Evolutionary conservation across 23 red algal species (phyloP).

Genomic region (Cyanidioschyzon merolae): DNA sequence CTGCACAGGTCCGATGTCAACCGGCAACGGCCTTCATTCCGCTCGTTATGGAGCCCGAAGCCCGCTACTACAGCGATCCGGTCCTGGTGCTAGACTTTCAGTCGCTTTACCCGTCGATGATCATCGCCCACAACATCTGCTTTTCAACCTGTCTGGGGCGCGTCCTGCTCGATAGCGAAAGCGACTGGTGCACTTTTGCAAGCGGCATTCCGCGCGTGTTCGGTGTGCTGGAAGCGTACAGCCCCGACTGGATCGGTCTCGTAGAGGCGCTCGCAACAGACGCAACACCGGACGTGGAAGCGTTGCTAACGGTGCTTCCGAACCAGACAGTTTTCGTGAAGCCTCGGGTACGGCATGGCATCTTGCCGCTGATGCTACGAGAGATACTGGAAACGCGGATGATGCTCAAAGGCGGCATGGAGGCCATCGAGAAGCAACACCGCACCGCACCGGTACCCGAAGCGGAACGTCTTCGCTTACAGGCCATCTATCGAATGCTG

Average conservation of each 20-base stretch:
- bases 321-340: slow-evolving; percentile 84
- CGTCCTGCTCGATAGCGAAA: slow-evolving; percentile 25
- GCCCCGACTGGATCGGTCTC: background rate
- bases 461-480: slow-evolving; percentile 8
- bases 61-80: slow-evolving; percentile 63
- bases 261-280: background rate
- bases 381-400: slow-evolving; percentile 89
- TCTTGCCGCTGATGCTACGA: slow-evolving; percentile 67
- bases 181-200: background rate
- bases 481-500: slow-evolving; percentile 36
- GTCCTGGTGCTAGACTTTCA: slow-evolving; percentile 84
- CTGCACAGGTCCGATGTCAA: slow-evolving; percentile 53
- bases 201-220: background rate
- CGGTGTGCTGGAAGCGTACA: background rate
- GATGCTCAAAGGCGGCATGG: slow-evolving; percentile 89
- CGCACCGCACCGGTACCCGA: background rate
- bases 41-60: slow-evolving; percentile 84
- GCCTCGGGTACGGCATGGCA: slow-evolving; percentile 40
- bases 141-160: slow-evolving; percentile 79
- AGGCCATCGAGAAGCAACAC: slow-evolving; percentile 10
- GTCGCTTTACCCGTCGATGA: slow-evolving; percentile 96
- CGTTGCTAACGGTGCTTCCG: background rate
- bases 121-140: slow-evolving; percentile 98
- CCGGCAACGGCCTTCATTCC: slow-evolving; percentile 79
- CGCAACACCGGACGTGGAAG: background rate